Evolutionary conservation across 2,329 filamentous ascomycete genomes (phyloP).

Genomic region (Fusarium sp.): DNA sequence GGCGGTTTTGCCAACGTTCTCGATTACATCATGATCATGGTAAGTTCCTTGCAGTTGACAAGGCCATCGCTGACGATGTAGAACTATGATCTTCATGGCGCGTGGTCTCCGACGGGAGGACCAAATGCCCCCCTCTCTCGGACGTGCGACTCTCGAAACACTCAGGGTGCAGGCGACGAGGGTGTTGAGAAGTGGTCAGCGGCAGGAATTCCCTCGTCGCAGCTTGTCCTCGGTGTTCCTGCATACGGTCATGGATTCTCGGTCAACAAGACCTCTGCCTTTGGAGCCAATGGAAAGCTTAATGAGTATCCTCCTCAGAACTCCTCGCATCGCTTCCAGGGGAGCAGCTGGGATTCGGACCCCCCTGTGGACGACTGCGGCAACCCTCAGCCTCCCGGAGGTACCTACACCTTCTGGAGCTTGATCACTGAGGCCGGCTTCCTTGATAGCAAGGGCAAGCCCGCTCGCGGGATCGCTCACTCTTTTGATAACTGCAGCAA

Average conservation of each 20-base stretch:
- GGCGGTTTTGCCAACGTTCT: slow-evolving; percentile 30
- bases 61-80: neutral
- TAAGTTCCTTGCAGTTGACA: neutral
- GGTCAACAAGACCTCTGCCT: slow-evolving; percentile 25
- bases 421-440: slow-evolving; percentile 34
- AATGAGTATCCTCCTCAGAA: slow-evolving; percentile 31
- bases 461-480: slow-evolving; percentile 24
- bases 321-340: slow-evolving; percentile 36
- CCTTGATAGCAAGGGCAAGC: slow-evolving; percentile 21
- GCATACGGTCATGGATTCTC: slow-evolving; percentile 35
- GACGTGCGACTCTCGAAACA: slow-evolving; percentile 31
- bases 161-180: slow-evolving; percentile 25
- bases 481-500: slow-evolving; percentile 33
- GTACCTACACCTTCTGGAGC: slow-evolving; percentile 38
- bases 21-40: slow-evolving; percentile 41
- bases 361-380: slow-evolving; percentile 28
- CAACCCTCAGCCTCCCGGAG: slow-evolving; percentile 26
- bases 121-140: slow-evolving; percentile 25
- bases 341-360: slow-evolving; percentile 37
- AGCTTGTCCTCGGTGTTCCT: slow-evolving; percentile 34
- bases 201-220: slow-evolving; percentile 26
- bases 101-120: slow-evolving; percentile 29
- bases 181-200: slow-evolving; percentile 20
- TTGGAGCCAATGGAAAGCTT: slow-evolving; percentile 11
- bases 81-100: slow-evolving; percentile 38